A percentile compares a stretch with the other conserved stretches of the same genome.
These are phyloP conservation scores for Paxillus involutus DNA, from an alignment of 768 basidiomycete genomes.

Conservation along the genomic window DNA sequence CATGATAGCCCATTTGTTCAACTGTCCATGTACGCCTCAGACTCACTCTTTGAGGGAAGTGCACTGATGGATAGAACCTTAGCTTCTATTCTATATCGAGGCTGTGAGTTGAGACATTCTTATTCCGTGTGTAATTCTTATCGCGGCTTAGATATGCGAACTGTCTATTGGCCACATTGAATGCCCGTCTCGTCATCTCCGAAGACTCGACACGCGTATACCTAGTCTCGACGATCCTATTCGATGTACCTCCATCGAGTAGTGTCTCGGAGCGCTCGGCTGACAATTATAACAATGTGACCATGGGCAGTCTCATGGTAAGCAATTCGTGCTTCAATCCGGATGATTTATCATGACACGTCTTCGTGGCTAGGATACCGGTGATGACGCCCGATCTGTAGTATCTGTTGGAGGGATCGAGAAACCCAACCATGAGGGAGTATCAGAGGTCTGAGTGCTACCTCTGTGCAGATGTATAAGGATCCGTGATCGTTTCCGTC, in stretches of 20 bases:
- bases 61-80: background rate
- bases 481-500: too few relatives aligned
- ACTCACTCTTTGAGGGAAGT: too few relatives aligned
- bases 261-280: background rate
- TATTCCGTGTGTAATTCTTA: too few relatives aligned
- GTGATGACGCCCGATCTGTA: too few relatives aligned
- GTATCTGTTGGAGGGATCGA: too few relatives aligned
- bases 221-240: background rate
- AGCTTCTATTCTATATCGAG: background rate
- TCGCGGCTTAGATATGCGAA: conserved; percentile 10
- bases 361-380: too few relatives aligned
- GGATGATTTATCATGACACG: too few relatives aligned
- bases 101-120: background rate
- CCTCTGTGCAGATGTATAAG: too few relatives aligned
- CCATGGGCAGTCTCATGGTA: background rate
- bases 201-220: background rate
- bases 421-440: too few relatives aligned
- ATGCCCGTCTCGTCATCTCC: background rate
- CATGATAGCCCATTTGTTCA: too few relatives aligned
- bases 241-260: background rate
- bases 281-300: background rate
- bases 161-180: conserved; percentile 11
- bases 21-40: too few relatives aligned
- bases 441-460: too few relatives aligned
- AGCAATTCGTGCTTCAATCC: background rate